Evolutionary conservation across 2,329 filamentous ascomycete genomes (phyloP).

Genomic region (Diplocarpon rosae): DNA sequence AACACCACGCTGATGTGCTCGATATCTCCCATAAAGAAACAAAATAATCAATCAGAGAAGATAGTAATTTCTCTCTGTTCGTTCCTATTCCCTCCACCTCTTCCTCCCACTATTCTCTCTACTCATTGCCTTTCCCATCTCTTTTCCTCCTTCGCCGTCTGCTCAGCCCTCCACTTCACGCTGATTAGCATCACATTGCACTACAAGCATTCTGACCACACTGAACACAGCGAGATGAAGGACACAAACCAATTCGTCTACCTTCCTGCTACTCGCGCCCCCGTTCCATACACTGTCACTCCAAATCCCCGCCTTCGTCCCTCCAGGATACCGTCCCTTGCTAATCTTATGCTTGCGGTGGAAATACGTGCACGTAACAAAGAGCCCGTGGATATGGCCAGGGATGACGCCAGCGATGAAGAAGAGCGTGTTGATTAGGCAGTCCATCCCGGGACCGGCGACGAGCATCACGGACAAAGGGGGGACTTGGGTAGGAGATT

Average conservation of each 20-base stretch:
- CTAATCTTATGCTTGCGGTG: constrained; percentile 50
- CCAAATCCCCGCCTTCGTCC: constrained; percentile 57
- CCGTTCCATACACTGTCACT: constrained; percentile 59
- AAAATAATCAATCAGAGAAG: background rate
- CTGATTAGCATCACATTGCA: too few species aligned
- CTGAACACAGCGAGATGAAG: too few species aligned
- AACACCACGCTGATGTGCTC: background rate
- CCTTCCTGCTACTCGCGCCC: constrained; percentile 29
- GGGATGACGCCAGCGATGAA: constrained; percentile 22
- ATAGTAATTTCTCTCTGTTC: background rate
- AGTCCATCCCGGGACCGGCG: constrained; percentile 15
- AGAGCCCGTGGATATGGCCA: constrained; percentile 25
- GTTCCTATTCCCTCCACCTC: background rate
- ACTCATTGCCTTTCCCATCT: background rate
- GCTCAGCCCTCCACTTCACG: constrained; percentile 6
- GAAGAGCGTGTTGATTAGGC: constrained; percentile 18
- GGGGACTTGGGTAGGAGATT: constrained; percentile 5
- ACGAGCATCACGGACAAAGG: constrained; percentile 20
- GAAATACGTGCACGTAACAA: constrained; percentile 64
- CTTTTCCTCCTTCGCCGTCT: constrained; percentile 3
- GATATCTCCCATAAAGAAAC: background rate
- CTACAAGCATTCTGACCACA: too few species aligned
- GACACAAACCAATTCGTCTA: constrained; percentile 9
- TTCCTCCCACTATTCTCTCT: constrained; percentile 3
- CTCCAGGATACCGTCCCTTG: constrained; percentile 39